Base-by-base conservation (phyloP, 768 basidiomycete species). In the Hortiboletus flavorubellus region DNA sequence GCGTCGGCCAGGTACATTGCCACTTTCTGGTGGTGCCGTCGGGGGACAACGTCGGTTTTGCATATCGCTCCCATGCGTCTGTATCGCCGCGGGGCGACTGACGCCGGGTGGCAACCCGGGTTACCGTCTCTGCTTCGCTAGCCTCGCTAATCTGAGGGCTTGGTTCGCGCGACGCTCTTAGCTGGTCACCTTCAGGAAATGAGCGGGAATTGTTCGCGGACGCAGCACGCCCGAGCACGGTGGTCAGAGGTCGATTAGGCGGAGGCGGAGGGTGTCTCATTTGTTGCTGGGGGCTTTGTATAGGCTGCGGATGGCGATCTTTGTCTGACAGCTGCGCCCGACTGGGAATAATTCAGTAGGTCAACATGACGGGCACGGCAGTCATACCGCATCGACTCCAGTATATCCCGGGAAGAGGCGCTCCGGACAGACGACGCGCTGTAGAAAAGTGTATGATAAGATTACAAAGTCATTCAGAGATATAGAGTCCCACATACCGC, bases 1-100 rank as follows among this genome's bases (percentile, higher is more conserved):
- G 65, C 14, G 72, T 71, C 43, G 67, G 60, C 77, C 77, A 78
- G 45, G 71, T 73, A 66, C 77, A 77, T 43, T 69, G 63, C 72
- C 73, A 78, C 51, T 69, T 74, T 54, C 70, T 68, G 46, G 68
- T 65, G 15, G 69, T 64, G 18, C 72, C 72, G 58, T 72, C 73
- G 11, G 66, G 16, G 41, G 65, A 68, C 53, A 66, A 50, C 26
- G 70, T 72, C 48, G 68, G 72, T 44, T 65, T 68, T 12, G 72
- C 72, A 42, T 72, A 65, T 40, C 66, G 61, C 46, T 74, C 71
- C 72, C 72, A 73, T 46, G 61, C 49, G 16, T 74, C 71, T 38
- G 39, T 55, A 30, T 67, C 70, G 35, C 49, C 49, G 37, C 70
- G 67, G 10, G 69, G 65, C 5, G 72, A 67, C 15, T 53, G 64